Conservation (phyloP, 2,329 filamentous ascomycete genomes). For the Aureobasidium musti region DNA sequence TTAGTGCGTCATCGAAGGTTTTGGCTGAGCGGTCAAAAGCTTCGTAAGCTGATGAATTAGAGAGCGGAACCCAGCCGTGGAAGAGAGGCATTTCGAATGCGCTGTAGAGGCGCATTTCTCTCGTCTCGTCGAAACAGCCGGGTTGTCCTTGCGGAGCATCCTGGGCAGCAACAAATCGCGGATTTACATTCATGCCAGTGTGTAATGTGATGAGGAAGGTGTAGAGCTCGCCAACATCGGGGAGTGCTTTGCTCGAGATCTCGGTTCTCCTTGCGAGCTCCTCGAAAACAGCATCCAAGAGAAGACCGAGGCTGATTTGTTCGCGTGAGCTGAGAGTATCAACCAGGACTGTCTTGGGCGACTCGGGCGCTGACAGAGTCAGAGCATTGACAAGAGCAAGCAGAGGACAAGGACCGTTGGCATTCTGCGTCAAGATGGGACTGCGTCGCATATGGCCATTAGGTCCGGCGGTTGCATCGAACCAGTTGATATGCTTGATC, state of each 20-base stretch:
- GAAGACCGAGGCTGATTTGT: conserved; percentile 79
- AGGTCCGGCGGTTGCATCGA: conserved; percentile 61
- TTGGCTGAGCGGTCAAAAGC: conserved; percentile 73
- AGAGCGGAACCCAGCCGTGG: conserved; percentile 86
- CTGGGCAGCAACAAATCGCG: conserved; percentile 70
- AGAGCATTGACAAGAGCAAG: conserved; percentile 92
- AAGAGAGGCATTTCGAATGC: conserved; percentile 86
- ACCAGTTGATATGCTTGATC: conserved; percentile 88
- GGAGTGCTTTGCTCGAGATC: conserved; percentile 62
- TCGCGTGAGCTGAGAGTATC: conserved; percentile 78
- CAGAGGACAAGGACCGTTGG: conserved; percentile 90
- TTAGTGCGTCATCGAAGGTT: conserved; percentile 90
- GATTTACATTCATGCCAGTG: conserved; percentile 98
- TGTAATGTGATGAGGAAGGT: conserved; percentile 84
- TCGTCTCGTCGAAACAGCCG: conserved; percentile 85
- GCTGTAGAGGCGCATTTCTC: conserved; percentile 86
- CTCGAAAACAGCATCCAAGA: conserved; percentile 89
- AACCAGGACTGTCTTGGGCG: conserved; percentile 68
- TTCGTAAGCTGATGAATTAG: conserved; percentile 63
- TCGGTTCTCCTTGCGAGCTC: conserved; percentile 77
- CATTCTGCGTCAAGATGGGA: conserved; percentile 87
- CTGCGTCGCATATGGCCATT: conserved; percentile 68
- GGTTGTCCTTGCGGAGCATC: conserved; percentile 46
- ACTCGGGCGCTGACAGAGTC: conserved; percentile 74
- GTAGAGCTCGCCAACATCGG: conserved; percentile 86